phyloP scores from a whole-genome alignment of 345 rosid genomes.

The Clarkia xantiana region DNA sequence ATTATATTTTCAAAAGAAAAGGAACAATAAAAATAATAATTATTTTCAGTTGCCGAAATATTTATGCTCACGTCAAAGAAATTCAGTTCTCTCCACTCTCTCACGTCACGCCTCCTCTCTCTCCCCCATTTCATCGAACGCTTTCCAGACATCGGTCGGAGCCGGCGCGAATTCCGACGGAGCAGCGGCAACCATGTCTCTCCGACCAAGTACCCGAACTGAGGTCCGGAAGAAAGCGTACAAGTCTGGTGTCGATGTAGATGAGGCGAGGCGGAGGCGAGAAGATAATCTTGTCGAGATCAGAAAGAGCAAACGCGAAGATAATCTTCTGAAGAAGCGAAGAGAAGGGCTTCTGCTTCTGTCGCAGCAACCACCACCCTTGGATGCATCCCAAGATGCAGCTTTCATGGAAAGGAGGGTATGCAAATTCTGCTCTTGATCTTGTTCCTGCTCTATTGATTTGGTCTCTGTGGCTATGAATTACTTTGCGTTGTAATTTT shows the following conservation, averaged over 20 bases:
- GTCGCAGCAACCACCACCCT: slow-evolving; percentile 15
- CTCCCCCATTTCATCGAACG: no score
- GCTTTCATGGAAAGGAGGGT: slow-evolving; percentile 64
- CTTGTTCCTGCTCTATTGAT: not conserved
- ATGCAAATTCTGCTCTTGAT: not conserved
- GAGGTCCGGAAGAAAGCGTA: slow-evolving; percentile 60
- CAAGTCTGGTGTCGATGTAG: slow-evolving; percentile 61
- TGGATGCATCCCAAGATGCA: slow-evolving; percentile 9
- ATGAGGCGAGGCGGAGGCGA: slow-evolving; percentile 56
- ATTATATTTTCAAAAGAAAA: no score
- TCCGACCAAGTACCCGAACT: slow-evolving; percentile 45
- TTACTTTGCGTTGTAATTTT: not conserved
- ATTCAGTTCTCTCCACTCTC: no score
- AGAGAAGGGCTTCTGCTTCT: slow-evolving; percentile 49
- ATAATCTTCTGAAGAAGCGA: slow-evolving; percentile 55
- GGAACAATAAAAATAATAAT: no score
- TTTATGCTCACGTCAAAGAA: not conserved
- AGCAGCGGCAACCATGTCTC: slow-evolving; percentile 21
- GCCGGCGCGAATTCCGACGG: no score
- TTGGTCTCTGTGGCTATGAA: not conserved
- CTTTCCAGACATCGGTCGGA: no score
- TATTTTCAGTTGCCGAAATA: not conserved
- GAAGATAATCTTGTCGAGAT: slow-evolving; percentile 74
- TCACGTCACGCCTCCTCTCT: no score
- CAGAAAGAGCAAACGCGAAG: slow-evolving; percentile 60